Percentiles rank a stretch among this genome's conserved stretches.
These are phyloP conservation scores for Colletotrichum acutatum DNA, from an alignment of 2,329 filamentous ascomycete genomes.

Conservation along the genomic window DNA sequence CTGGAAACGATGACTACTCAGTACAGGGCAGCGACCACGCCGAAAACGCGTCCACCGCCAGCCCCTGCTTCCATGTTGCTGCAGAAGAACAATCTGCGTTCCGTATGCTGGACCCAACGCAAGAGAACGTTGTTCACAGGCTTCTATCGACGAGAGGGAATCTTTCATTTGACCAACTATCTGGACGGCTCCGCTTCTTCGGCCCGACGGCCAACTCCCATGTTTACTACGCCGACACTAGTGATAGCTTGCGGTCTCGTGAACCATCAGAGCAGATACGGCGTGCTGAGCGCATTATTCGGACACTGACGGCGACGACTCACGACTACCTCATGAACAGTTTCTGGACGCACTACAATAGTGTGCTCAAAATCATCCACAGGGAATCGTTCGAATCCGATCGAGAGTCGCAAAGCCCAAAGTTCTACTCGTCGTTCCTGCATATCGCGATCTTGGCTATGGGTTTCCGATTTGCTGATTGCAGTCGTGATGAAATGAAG, in stretches of 20 bases:
- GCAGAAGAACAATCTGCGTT: slow-evolving; percentile 47
- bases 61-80: slow-evolving; percentile 38
- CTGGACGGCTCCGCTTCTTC: slow-evolving; percentile 62
- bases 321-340: slow-evolving; percentile 63
- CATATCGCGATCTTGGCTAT: slow-evolving; percentile 64
- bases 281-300: slow-evolving; percentile 59
- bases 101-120: slow-evolving; percentile 51
- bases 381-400: slow-evolving; percentile 60
- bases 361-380: slow-evolving; percentile 60
- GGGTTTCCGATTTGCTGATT: slow-evolving; percentile 63
- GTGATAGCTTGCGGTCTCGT: slow-evolving; percentile 46
- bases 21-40: slow-evolving; percentile 41
- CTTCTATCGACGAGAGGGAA: slow-evolving; percentile 61
- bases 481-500: slow-evolving; percentile 58
- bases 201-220: slow-evolving; percentile 65
- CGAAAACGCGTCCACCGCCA: not conserved
- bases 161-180: slow-evolving; percentile 62
- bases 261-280: slow-evolving; percentile 56
- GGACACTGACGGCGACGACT: slow-evolving; percentile 55
- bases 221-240: slow-evolving; percentile 54
- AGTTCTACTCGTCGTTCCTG: slow-evolving; percentile 63
- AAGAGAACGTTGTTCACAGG: slow-evolving; percentile 59
- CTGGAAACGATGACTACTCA: slow-evolving; percentile 45
- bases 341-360: slow-evolving; percentile 64
- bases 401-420: slow-evolving; percentile 54